Evolutionary conservation across 768 basidiomycete species (phyloP).

Genomic region (Podaxis sp.): DNA sequence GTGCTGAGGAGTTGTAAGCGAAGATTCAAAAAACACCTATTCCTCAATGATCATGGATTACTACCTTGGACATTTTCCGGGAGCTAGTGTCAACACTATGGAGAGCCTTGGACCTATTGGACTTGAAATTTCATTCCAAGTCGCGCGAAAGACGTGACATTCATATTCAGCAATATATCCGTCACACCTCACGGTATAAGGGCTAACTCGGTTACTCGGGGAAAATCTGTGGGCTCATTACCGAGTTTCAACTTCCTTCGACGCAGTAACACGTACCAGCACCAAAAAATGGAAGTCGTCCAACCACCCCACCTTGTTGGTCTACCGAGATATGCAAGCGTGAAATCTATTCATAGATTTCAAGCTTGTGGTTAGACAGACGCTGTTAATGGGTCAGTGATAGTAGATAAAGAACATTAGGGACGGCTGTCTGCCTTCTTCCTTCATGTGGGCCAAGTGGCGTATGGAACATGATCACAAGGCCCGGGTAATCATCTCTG

Average conservation of each 20-base stretch:
- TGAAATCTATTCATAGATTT: too few relatives aligned
- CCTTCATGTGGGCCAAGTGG: not conserved
- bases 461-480: not conserved
- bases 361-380: too few relatives aligned
- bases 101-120: too few relatives aligned
- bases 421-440: not conserved
- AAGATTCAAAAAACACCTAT: too few relatives aligned
- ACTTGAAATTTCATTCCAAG: not conserved
- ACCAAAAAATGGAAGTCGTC: not conserved
- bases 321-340: too few relatives aligned
- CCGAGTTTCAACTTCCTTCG: not conserved
- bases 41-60: too few relatives aligned
- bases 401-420: too few relatives aligned
- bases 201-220: not conserved
- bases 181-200: not conserved
- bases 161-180: not conserved
- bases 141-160: not conserved
- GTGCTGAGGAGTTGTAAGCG: too few relatives aligned
- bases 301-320: not conserved
- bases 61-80: too few relatives aligned
- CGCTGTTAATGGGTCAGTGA: too few relatives aligned
- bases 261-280: not conserved
- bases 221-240: not conserved
- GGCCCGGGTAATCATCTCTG: not conserved
- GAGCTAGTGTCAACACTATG: too few relatives aligned